Evolutionary conservation across 306 rosid species (phyloP), one percentile per base, ranked within the genome.

Genomic region (Cicer bijugum): DNA sequence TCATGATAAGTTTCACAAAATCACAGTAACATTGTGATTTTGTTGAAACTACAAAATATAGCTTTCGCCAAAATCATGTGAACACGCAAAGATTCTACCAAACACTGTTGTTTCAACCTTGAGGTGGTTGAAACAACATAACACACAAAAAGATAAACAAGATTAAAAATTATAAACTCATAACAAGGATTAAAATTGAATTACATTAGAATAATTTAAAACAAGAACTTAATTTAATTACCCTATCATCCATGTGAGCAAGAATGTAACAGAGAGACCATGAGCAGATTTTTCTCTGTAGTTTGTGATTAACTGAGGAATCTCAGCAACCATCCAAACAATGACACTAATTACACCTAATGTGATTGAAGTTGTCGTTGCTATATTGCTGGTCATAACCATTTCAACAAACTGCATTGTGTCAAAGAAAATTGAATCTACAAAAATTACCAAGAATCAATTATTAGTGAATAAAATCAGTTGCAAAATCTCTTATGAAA

Each of bases 211-310:
- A 14, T 12, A 33, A 74, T 19, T 38, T 15, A 42, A 10, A 55
- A 4, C 6, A 16, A 72, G 38, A 17, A 10, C 20, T 7, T 35
- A 35, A 55, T 44, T 55, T 23, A 23, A 23, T 23, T 84, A 91
- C 97, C 97, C 95, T 16, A 91, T 1, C 2, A 89, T 57, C 97
- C 97, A 89, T 71, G 97, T 86, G 17, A 76, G 42, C 87, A 91
- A 86, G 87, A 91, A 89, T 72, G 84, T 33, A 28, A 82, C 11
- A 52, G 97, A 89, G 7, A 91, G 86, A 69, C 95, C 92, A 42
- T 87, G 83, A 0, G 88, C 42, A 9, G 92, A 91, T 75, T 89
- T 87, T 47, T 82, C 79, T 56, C 48, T 75, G 79, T 73, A 89
- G 71, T 89, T 89, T 6, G 92, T 89, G 74, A 91, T 71, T 65